Conservation (phyloP, 2,329 filamentous ascomycete genomes). For the Diatrype stigma region DNA sequence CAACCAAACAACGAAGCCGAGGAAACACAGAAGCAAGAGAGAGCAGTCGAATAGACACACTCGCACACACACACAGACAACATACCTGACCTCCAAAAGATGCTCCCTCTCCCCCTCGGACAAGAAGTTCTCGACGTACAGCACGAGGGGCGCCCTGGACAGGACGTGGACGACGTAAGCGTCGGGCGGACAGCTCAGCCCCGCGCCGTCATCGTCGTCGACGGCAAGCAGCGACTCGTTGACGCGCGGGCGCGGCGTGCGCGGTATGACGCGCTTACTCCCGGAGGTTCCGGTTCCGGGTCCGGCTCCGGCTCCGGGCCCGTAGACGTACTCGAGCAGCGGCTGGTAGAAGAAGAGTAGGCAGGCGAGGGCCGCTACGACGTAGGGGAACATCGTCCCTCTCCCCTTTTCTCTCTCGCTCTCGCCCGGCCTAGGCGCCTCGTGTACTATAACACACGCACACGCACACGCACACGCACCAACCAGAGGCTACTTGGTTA, state of each 20-base stretch:
- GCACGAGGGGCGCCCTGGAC: constrained; percentile 46
- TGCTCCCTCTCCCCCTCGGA: constrained; percentile 39
- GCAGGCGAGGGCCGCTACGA: constrained; percentile 37
- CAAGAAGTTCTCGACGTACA: constrained; percentile 52
- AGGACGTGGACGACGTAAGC: constrained; percentile 44
- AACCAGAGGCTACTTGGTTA: too few species aligned
- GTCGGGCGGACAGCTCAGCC: constrained; percentile 37
- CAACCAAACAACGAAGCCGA: neutral
- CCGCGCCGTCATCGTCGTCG: constrained; percentile 28
- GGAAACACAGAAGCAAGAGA: neutral
- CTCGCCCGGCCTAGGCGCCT: too few species aligned
- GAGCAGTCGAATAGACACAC: neutral
- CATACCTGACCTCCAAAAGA: constrained; percentile 47
- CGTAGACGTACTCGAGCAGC: constrained; percentile 33
- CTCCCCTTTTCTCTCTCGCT: too few species aligned
- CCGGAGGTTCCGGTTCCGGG: neutral
- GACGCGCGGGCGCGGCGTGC: constrained; percentile 40
- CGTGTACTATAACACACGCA: too few species aligned
- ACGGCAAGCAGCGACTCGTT: constrained; percentile 49
- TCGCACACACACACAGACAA: neutral
- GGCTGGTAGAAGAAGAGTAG: constrained; percentile 42
- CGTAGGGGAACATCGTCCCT: constrained; percentile 43
- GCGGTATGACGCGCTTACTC: constrained; percentile 27
- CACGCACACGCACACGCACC: too few species aligned
- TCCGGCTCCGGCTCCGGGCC: neutral